Percentiles rank a stretch among this genome's conserved stretches.
phyloP scores from a whole-genome alignment of 2,329 filamentous ascomycete genomes.

The Phyllosticta capitalensis region DNA sequence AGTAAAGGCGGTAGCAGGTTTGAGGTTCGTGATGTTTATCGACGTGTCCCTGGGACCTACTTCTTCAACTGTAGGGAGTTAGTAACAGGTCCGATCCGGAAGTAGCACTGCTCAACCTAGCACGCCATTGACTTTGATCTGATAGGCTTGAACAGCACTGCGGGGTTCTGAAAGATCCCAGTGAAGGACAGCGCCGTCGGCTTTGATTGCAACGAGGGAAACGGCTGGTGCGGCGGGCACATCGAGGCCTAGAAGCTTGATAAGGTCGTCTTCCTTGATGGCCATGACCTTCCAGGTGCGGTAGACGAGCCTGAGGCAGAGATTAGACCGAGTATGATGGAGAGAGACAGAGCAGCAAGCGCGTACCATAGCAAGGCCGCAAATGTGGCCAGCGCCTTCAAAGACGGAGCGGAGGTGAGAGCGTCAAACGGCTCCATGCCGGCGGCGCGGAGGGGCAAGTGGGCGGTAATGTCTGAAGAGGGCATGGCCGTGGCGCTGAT shows the following conservation, averaged over 20 bases:
- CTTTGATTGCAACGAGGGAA: constrained; percentile 78
- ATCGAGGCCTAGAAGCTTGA: constrained; percentile 85
- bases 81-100: no score
- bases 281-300: constrained; percentile 81
- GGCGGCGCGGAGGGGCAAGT: constrained; percentile 8
- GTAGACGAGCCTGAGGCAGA: constrained; percentile 58
- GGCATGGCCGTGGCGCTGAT: constrained; percentile 6
- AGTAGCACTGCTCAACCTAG: constrained; percentile 49
- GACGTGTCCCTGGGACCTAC: constrained; percentile 71
- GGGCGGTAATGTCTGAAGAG: constrained; percentile 9
- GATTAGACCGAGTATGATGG: neutral
- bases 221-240: constrained; percentile 85
- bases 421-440: constrained; percentile 11
- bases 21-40: constrained; percentile 82
- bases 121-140: constrained; percentile 88
- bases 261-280: constrained; percentile 83
- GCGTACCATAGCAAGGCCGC: constrained; percentile 10
- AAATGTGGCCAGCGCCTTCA: constrained; percentile 10
- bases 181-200: constrained; percentile 78
- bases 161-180: constrained; percentile 69
- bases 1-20: constrained; percentile 83
- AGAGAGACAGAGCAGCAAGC: neutral
- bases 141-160: constrained; percentile 69
- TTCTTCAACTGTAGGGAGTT: constrained; percentile 60
- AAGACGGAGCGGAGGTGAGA: constrained; percentile 7